These are phyloP conservation scores for Fagus crenata DNA, from an alignment of 306 rosid genomes.

Conservation along the genomic window DNA sequence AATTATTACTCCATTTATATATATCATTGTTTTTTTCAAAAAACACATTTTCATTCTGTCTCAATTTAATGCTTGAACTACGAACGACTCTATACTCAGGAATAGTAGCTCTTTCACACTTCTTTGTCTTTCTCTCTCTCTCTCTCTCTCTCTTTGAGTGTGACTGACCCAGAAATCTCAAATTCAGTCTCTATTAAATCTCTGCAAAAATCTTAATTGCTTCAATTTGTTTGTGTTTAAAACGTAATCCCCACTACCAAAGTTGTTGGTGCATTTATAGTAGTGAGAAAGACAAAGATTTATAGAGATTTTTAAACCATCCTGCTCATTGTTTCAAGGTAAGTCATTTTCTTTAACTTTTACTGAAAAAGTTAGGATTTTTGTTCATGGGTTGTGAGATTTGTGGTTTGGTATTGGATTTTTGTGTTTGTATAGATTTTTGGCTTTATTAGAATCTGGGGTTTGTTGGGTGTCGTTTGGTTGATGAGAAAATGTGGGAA, in stretches of 20 bases:
- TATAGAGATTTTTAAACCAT: background rate
- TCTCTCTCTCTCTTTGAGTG: background rate
- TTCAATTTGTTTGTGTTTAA: background rate
- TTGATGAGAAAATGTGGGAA: too few species aligned
- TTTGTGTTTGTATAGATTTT: too few species aligned
- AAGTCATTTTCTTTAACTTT: conserved; percentile 3
- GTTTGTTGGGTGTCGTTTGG: too few species aligned
- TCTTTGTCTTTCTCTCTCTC: conserved; percentile 7
- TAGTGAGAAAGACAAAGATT: background rate
- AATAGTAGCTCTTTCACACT: background rate
- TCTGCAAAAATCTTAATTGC: background rate
- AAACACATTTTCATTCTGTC: conserved; percentile 18
- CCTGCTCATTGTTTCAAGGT: conserved; percentile 24
- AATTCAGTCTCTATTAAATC: background rate
- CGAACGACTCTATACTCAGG: conserved; percentile 3
- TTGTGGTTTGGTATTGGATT: background rate
- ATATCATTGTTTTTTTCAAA: background rate
- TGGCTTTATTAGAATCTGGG: too few species aligned
- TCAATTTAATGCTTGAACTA: conserved; percentile 37
- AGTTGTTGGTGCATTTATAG: background rate
- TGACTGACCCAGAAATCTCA: background rate
- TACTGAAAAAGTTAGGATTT: background rate
- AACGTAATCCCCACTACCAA: background rate
- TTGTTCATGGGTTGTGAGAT: conserved; percentile 13
- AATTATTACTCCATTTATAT: background rate